A percentile compares a stretch with the other conserved stretches of the same genome.
Evolutionary conservation across 768 basidiomycete species (phyloP).

Genomic region (Myochromella boudieri): DNA sequence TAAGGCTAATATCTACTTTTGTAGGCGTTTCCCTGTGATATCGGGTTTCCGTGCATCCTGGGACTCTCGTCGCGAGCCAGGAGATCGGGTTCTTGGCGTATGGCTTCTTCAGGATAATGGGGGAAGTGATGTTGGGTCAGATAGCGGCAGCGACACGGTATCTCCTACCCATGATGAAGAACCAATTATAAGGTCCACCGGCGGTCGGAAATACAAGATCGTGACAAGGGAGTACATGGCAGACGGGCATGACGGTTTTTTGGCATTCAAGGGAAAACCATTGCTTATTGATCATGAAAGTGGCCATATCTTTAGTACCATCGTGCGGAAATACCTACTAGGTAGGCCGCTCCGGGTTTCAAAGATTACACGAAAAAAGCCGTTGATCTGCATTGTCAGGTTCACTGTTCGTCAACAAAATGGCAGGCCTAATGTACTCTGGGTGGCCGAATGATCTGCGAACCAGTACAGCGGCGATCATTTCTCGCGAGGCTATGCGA

Average conservation of each 20-base stretch:
- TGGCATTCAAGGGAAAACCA: conserved; percentile 58
- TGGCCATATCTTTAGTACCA: conserved; percentile 73
- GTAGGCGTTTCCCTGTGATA: conserved; percentile 84
- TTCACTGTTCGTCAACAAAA: conserved; percentile 69
- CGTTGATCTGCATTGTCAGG: conserved; percentile 38
- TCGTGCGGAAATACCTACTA: conserved; percentile 83
- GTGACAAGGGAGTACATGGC: conserved; percentile 90
- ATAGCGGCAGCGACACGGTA: conserved; percentile 18
- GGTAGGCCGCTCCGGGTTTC: conserved; percentile 48
- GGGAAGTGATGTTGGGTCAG: conserved; percentile 24
- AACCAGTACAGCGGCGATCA: conserved; percentile 40
- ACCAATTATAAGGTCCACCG: conserved; percentile 49
- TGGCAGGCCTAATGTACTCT: conserved; percentile 41
- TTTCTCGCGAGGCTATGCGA: conserved; percentile 48
- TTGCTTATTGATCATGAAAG: conserved; percentile 83
- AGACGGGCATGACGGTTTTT: conserved; percentile 81
- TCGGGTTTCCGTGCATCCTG: conserved; percentile 83
- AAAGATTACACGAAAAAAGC: background rate
- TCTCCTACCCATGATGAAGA: conserved; percentile 47
- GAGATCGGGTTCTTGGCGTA: conserved; percentile 72
- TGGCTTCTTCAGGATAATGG: conserved; percentile 52
- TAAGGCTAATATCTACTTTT: background rate
- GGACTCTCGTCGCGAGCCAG: conserved; percentile 77
- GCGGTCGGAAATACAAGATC: conserved; percentile 67
- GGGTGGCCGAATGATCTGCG: conserved; percentile 34